These are phyloP conservation scores for Chlorociboria aeruginascens DNA, from an alignment of 495 filamentous ascomycete genomes.

Conservation along the genomic window DNA sequence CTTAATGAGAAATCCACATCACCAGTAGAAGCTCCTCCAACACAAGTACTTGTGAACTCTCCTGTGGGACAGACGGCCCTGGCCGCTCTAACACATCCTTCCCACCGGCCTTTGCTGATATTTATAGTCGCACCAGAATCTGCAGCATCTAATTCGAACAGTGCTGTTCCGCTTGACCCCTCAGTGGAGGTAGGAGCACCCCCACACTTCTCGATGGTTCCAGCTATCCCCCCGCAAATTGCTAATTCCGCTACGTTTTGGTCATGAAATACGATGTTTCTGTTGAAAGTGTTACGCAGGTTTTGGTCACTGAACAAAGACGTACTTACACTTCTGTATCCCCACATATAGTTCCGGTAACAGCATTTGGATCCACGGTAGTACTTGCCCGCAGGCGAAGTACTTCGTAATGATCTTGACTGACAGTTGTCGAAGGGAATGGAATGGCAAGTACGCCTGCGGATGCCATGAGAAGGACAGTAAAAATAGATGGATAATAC, in stretches of 20 bases:
- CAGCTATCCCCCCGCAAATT: slow-evolving; percentile 41
- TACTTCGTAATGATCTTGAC: slow-evolving; percentile 1
- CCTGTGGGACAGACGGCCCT: slow-evolving; percentile 51
- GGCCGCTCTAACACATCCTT: slow-evolving; percentile 58
- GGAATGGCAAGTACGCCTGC: not conserved
- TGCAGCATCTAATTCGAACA: slow-evolving; percentile 29
- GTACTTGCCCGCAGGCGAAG: slow-evolving; percentile 1
- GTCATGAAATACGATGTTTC: slow-evolving; percentile 38
- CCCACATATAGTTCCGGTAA: slow-evolving; percentile 9
- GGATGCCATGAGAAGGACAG: not conserved
- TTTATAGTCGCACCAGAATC: slow-evolving; percentile 31
- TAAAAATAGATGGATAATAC: not conserved
- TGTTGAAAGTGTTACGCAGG: slow-evolving; percentile 10
- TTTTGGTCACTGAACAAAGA: not conserved
- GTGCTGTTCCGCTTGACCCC: slow-evolving; percentile 32
- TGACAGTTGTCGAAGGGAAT: not conserved
- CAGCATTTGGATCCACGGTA: slow-evolving; percentile 9
- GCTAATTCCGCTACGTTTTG: slow-evolving; percentile 39
- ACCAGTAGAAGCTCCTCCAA: slow-evolving; percentile 35
- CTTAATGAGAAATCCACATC: slow-evolving; percentile 35
- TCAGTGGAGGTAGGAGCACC: slow-evolving; percentile 26
- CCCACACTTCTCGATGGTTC: slow-evolving; percentile 29
- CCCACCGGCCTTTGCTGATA: slow-evolving; percentile 38
- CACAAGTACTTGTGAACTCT: slow-evolving; percentile 27
- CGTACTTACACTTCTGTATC: slow-evolving; percentile 1